A percentile compares a stretch with the other conserved stretches of the same genome.
phyloP scores from a whole-genome alignment of 2,329 filamentous ascomycete genomes.

The Aspergillus arachidicola region DNA sequence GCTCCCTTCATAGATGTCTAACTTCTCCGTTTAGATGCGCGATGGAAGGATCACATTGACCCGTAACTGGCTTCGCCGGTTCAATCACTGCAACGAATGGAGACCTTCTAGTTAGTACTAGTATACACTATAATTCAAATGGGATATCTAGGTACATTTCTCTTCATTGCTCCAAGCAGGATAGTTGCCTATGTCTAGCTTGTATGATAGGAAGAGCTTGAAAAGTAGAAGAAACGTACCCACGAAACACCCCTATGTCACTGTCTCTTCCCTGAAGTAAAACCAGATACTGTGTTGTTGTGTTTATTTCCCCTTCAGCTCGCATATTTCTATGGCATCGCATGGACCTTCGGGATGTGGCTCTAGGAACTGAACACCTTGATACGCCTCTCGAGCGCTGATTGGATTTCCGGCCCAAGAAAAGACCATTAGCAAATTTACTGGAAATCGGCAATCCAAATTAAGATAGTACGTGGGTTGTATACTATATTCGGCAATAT shows the following conservation, averaged over 20 bases:
- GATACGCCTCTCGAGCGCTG: too few relatives aligned
- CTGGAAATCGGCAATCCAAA: too few relatives aligned
- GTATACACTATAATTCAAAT: neutral
- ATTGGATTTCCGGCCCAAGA: too few relatives aligned
- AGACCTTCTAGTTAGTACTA: neutral
- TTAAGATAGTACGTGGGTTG: too few relatives aligned
- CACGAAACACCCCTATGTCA: neutral
- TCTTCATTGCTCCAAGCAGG: neutral
- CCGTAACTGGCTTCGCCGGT: neutral
- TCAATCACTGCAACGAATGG: neutral
- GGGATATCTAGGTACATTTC: neutral
- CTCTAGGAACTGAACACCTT: too few relatives aligned
- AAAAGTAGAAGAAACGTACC: neutral
- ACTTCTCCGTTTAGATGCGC: neutral
- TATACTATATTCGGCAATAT: too few relatives aligned
- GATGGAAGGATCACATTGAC: neutral
- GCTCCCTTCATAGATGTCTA: neutral
- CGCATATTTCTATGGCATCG: too few relatives aligned
- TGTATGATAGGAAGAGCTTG: neutral
- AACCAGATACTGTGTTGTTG: neutral
- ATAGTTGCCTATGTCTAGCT: neutral
- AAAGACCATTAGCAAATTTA: too few relatives aligned
- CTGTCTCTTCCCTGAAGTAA: neutral
- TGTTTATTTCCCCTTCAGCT: too few relatives aligned
- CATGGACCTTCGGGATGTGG: too few relatives aligned